Conservation (phyloP, 331 rosid genomes). For the Saraca asoca region DNA sequence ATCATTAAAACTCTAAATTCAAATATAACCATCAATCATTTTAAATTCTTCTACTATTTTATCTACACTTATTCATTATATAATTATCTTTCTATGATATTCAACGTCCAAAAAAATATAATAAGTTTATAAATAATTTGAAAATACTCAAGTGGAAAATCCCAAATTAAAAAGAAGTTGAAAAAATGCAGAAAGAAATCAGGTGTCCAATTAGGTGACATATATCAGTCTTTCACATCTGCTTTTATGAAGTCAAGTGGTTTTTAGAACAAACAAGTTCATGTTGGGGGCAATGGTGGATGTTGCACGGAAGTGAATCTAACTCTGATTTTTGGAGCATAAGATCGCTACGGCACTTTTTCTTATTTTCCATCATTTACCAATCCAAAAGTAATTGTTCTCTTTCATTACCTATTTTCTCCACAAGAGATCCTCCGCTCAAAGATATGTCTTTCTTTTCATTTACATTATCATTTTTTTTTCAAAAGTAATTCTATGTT, state of each 20-base stretch:
- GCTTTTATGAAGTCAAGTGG: slow-evolving; percentile 36
- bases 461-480: slow-evolving; percentile 40
- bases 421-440: slow-evolving; percentile 24
- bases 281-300: slow-evolving; percentile 57
- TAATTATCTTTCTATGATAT: too few species aligned
- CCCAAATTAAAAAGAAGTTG: slow-evolving; percentile 14
- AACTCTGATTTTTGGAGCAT: slow-evolving; percentile 52
- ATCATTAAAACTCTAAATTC: too few species aligned
- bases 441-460: slow-evolving; percentile 58
- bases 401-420: slow-evolving; percentile 46
- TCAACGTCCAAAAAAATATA: too few species aligned
- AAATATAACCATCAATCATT: too few species aligned
- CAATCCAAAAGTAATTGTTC: neutral
- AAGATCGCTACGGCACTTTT: slow-evolving; percentile 53
- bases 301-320: slow-evolving; percentile 58
- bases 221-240: slow-evolving; percentile 32
- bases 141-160: too few species aligned
- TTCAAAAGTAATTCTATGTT: slow-evolving; percentile 4
- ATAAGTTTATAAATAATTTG: too few species aligned
- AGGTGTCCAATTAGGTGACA: slow-evolving; percentile 21
- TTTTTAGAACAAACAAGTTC: slow-evolving; percentile 48
- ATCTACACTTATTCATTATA: too few species aligned
- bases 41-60: too few species aligned
- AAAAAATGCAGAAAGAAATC: slow-evolving; percentile 10
- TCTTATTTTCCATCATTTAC: slow-evolving; percentile 44